A percentile compares a stretch with the other conserved stretches of the same genome.
phyloP scores from a whole-genome alignment of 1,139 yeast species.

The Yarrowia galli region DNA sequence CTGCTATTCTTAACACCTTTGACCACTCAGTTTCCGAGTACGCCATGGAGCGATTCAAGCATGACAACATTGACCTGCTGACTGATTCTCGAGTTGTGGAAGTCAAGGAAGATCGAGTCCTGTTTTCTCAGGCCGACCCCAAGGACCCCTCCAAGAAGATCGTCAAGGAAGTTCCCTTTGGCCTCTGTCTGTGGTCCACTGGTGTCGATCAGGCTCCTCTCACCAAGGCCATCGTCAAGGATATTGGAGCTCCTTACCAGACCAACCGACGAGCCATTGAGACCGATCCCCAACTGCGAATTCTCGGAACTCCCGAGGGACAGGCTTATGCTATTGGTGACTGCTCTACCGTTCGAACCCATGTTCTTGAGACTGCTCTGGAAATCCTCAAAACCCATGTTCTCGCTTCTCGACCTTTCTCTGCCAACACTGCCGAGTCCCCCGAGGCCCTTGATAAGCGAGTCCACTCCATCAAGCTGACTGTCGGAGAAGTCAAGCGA shows the following conservation, averaged over 20 bases:
- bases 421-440: conserved; percentile 44
- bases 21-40: conserved; percentile 66
- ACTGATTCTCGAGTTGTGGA: conserved; percentile 66
- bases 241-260: conserved; percentile 56
- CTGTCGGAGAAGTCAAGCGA: conserved; percentile 57
- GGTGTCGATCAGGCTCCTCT: conserved; percentile 69
- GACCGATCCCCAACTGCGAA: conserved; percentile 69
- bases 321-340: conserved; percentile 74
- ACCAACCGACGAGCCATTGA: conserved; percentile 67
- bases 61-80: conserved; percentile 64
- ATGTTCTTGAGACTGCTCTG: conserved; percentile 55
- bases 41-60: conserved; percentile 65
- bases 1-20: conserved; percentile 68
- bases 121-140: conserved; percentile 55
- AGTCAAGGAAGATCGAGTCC: conserved; percentile 60
- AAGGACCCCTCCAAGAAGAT: conserved; percentile 54
- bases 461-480: conserved; percentile 52
- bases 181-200: conserved; percentile 72
- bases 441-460: conserved; percentile 14
- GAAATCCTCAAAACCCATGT: conserved; percentile 51
- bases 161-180: conserved; percentile 61
- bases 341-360: conserved; percentile 65
- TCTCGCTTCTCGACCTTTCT: conserved; percentile 43
- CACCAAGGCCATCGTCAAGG: conserved; percentile 58
- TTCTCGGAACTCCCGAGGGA: conserved; percentile 65